A percentile compares a stretch with the other conserved stretches of the same genome.
Conservation (phyloP, 2,329 filamentous ascomycete species). For the Lachnellula arida region DNA sequence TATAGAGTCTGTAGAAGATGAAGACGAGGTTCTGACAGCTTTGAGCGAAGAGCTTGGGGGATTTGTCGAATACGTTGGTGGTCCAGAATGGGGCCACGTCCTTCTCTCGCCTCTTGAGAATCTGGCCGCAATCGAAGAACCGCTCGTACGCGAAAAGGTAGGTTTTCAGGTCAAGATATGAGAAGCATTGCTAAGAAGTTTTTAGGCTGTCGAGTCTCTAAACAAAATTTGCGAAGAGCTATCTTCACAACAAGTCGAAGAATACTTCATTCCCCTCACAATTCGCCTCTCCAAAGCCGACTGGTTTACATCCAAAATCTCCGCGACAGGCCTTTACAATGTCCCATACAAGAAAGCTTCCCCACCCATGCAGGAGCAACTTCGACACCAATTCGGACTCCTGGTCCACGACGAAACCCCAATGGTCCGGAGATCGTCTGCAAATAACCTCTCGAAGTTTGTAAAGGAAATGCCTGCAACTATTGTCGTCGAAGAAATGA, state of each 20-base stretch:
- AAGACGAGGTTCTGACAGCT: constrained; percentile 96
- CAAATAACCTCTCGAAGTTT: constrained; percentile 94
- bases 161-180: constrained; percentile 12
- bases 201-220: constrained; percentile 90
- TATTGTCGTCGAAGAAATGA: constrained; percentile 97
- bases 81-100: constrained; percentile 89
- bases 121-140: constrained; percentile 96
- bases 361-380: constrained; percentile 79
- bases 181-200: constrained; percentile 13
- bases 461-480: constrained; percentile 92
- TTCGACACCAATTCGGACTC: constrained; percentile 86
- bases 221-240: constrained; percentile 98
- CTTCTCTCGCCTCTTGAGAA: constrained; percentile 97
- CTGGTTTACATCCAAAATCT: constrained; percentile 99
- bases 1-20: constrained; percentile 95
- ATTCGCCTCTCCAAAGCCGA: constrained; percentile 97
- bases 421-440: constrained; percentile 96
- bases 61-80: constrained; percentile 97
- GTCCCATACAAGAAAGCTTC: constrained; percentile 90
- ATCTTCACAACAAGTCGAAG: constrained; percentile 88
- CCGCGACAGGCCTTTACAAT: constrained; percentile 91
- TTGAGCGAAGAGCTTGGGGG: constrained; percentile 93
- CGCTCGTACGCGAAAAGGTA: constrained; percentile 96
- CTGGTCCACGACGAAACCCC: constrained; percentile 98
- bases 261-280: constrained; percentile 93